Evolutionary conservation across 768 basidiomycete genomes (phyloP).

Genomic region (Lepiota venenata): DNA sequence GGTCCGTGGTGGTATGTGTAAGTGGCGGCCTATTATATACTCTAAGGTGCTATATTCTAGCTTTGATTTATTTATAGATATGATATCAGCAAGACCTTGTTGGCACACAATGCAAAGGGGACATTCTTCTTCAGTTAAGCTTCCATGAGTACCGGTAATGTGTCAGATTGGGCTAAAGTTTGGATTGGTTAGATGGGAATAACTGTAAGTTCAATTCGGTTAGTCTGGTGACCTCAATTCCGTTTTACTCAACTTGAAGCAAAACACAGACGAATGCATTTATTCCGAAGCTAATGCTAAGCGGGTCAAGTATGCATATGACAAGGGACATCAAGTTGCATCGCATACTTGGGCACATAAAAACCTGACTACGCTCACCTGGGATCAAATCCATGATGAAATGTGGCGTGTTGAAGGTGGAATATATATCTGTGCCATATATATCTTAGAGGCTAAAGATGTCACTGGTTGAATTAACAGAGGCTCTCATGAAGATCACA

Average conservation of each 20-base stretch:
- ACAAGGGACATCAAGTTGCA: constrained; percentile 36
- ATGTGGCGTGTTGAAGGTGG: constrained; percentile 26
- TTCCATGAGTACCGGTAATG: not conserved
- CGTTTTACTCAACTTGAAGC: not conserved
- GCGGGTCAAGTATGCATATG: constrained; percentile 28
- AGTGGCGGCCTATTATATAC: constrained; percentile 7
- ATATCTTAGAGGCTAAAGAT: not conserved
- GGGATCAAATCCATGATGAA: constrained; percentile 25
- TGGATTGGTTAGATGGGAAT: constrained; percentile 19
- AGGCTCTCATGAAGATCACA: constrained; percentile 33
- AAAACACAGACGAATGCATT: constrained; percentile 29
- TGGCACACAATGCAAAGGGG: constrained; percentile 30
- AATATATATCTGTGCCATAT: not conserved
- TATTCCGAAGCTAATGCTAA: constrained; percentile 23
- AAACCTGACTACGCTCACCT: constrained; percentile 25
- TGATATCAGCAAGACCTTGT: constrained; percentile 29
- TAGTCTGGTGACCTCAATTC: not conserved
- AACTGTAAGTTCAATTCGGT: constrained; percentile 17
- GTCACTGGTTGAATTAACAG: constrained; percentile 17
- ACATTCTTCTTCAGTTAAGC: constrained; percentile 44
- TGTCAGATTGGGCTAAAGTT: not conserved
- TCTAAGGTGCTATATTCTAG: not conserved
- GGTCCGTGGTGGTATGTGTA: constrained; percentile 37
- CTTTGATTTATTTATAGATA: constrained; percentile 20
- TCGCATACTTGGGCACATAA: constrained; percentile 40